Conservation (phyloP, 2,329 filamentous ascomycete genomes). For the Epichloe baconii region DNA sequence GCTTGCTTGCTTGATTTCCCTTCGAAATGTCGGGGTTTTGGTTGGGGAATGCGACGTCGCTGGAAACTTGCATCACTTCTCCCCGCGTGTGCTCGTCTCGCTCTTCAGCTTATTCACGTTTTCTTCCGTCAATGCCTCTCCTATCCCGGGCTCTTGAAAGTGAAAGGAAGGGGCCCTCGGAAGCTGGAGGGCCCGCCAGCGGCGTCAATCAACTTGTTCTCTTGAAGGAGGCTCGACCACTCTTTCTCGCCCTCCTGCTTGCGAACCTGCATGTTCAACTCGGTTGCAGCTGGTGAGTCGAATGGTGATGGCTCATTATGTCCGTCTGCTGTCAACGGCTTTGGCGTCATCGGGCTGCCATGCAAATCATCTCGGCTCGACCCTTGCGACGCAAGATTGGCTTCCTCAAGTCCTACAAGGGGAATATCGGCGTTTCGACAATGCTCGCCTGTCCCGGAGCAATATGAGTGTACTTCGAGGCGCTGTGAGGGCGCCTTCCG, state of each 20-base stretch:
- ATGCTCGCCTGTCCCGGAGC: slow-evolving; percentile 31
- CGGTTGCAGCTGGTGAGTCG: slow-evolving; percentile 19
- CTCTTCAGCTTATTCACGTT: slow-evolving; percentile 36
- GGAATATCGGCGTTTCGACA: slow-evolving; percentile 30
- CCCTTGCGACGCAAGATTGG: slow-evolving; percentile 7
- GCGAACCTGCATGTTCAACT: slow-evolving; percentile 21
- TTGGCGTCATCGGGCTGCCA: slow-evolving; percentile 25
- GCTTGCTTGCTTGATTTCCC: no score
- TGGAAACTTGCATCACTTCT: background rate
- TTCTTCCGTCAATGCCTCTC: slow-evolving; percentile 38
- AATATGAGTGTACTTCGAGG: slow-evolving; percentile 25
- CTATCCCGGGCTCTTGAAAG: slow-evolving; percentile 21
- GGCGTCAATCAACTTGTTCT: slow-evolving; percentile 34
- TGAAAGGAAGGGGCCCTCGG: slow-evolving; percentile 20
- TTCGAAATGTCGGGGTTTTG: no score
- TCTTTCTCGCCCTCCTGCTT: slow-evolving; percentile 25
- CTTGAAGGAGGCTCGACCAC: slow-evolving; percentile 30
- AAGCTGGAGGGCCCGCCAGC: slow-evolving; percentile 25
- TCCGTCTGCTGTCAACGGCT: slow-evolving; percentile 24
- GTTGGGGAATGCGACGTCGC: no score
- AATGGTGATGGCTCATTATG: slow-evolving; percentile 30
- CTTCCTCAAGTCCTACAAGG: slow-evolving; percentile 20
- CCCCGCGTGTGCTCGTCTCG: slow-evolving; percentile 13
- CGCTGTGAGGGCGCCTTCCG: slow-evolving; percentile 13
- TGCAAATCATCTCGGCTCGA: slow-evolving; percentile 16